Conservation (phyloP, 2,329 filamentous ascomycete species). For the Tolypocladium ophioglossoides region DNA sequence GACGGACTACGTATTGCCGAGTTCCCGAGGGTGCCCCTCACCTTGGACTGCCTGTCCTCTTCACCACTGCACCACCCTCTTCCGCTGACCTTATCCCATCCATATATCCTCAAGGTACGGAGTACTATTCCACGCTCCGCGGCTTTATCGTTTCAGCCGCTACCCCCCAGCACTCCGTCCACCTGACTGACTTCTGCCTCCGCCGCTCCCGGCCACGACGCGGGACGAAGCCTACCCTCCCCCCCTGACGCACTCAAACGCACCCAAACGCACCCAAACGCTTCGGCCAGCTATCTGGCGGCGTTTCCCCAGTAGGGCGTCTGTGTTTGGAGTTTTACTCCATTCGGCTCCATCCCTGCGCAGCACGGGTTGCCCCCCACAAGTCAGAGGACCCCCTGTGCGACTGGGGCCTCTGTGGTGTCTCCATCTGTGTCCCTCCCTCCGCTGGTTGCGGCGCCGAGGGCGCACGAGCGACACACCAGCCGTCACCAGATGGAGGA, state of each 20-base stretch:
- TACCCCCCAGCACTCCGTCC: not conserved
- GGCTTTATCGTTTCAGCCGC: not conserved
- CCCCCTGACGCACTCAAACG: no score
- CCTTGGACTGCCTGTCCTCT: no score
- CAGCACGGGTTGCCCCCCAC: not conserved
- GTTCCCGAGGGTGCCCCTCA: no score
- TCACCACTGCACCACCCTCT: not conserved
- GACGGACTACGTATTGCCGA: no score
- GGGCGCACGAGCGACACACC: not conserved
- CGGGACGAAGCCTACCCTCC: not conserved
- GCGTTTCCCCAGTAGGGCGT: not conserved
- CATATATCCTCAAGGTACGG: no score
- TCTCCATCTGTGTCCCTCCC: no score
- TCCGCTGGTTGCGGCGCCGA: not conserved
- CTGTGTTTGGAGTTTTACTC: not conserved
- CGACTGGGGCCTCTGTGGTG: no score
- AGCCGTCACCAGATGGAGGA: conserved; percentile 5
- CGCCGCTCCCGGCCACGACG: not conserved
- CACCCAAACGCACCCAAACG: no score
- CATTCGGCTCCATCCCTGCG: not conserved
- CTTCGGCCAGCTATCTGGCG: not conserved
- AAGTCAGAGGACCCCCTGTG: no score
- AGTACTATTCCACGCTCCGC: not conserved
- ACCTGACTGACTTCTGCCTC: not conserved
- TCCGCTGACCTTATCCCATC: no score